phyloP scores from a whole-genome alignment of 176 grass and related monocot species.

The Zizania latifolia region DNA sequence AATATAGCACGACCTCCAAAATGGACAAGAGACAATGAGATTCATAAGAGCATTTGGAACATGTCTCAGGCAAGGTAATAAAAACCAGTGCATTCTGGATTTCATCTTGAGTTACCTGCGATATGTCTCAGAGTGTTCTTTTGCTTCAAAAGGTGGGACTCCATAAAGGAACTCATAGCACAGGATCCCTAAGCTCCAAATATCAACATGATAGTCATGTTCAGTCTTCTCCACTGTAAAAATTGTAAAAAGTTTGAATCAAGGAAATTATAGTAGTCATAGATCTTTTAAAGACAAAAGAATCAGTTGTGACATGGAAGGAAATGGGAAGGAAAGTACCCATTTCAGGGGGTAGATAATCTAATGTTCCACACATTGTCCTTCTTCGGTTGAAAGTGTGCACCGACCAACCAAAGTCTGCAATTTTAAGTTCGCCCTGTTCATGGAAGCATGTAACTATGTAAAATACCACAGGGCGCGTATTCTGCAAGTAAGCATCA shows the following conservation, averaged over 20 bases:
- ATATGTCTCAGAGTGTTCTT: slow-evolving; percentile 90
- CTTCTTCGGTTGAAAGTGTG: slow-evolving; percentile 80
- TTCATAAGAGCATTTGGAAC: background rate
- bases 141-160: slow-evolving; percentile 89
- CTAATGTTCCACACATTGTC: slow-evolving; percentile 93
- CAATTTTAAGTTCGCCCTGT: slow-evolving; percentile 92
- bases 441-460: slow-evolving; percentile 23
- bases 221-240: slow-evolving; percentile 80
- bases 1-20: background rate
- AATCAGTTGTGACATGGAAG: background rate
- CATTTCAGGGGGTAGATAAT: slow-evolving; percentile 98
- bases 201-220: slow-evolving; percentile 86
- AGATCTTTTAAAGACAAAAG: background rate
- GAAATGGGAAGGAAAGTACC: slow-evolving; percentile 46
- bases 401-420: slow-evolving; percentile 97
- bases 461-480: background rate
- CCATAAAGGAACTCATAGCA: slow-evolving; percentile 95
- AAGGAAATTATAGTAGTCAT: background rate
- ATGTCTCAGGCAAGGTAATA: background rate
- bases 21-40: background rate
- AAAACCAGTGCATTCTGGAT: background rate
- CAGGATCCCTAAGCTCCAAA: slow-evolving; percentile 91
- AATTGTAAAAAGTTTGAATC: background rate
- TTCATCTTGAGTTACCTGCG: slow-evolving; percentile 60
- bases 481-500: no score